Evolutionary conservation across 2,329 filamentous ascomycete species (phyloP), one percentile per base, ranked within the genome.

Genomic region (Thelonectria olida): DNA sequence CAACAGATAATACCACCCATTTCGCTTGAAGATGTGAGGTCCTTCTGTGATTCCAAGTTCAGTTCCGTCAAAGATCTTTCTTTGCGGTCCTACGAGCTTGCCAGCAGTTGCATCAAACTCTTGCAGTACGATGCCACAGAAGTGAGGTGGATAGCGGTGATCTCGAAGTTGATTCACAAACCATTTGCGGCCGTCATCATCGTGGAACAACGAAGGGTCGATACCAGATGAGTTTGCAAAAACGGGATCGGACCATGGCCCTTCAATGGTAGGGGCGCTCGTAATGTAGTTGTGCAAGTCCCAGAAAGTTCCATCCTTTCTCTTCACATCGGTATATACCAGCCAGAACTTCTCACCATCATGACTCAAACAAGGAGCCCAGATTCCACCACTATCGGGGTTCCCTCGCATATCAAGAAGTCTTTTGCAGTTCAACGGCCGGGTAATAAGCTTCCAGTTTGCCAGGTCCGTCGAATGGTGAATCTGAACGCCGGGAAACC

Each of bases 321-420:
- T 85, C 76, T 89, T 89, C 20, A 89, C 86, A 67, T 89, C 86
- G 1, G 87, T 88, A 73, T 88, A 90, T 2, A 89, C 86, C 6
- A 90, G 82, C 81, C 83, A 90, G 74, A 88, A 90, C 56, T 76
- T 81, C 2, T 82, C 78, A 45, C 85, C 86, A 64, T 89, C 86
- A 64, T 89, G 85, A 0, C 82, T 85, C 19, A 90, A 78, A 67
- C 87, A 90, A 0, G 88, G 88, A 2, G 87, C 87, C 85, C 87
- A 90, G n/a, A 90, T 77, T 44, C 85, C 85, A 65, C 85, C 85
- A 72, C 83, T 85, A 70, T 87, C 85, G 1, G 85, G 85, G 67
- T 86, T 77, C n/a, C 84, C 84, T n/a, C 85, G 82, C 83, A 87
- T 84, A 64, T 86, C 83, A 3, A 86, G 78, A 70, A 86, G 84